Conservation (phyloP, 768 basidiomycete genomes). For the Termitomyces sp. region DNA sequence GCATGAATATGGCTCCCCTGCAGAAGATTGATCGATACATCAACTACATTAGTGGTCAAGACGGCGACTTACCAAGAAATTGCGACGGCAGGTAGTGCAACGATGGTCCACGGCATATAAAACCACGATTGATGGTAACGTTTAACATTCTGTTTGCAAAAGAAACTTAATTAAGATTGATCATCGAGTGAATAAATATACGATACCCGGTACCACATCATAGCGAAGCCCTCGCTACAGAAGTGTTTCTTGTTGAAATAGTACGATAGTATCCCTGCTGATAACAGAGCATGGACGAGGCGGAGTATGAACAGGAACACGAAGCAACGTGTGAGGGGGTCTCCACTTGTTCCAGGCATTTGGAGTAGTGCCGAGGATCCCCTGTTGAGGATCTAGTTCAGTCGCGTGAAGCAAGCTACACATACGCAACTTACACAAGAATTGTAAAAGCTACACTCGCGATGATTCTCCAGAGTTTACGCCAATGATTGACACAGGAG, state of each 20-base stretch:
- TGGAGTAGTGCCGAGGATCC: background rate
- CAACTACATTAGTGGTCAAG: background rate
- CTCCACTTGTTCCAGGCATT: background rate
- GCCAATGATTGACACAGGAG: background rate
- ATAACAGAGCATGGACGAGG: background rate
- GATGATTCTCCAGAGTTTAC: background rate
- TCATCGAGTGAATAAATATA: background rate
- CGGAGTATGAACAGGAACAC: background rate
- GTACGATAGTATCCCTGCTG: background rate
- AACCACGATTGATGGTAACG: background rate
- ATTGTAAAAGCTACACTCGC: background rate
- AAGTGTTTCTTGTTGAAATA: background rate
- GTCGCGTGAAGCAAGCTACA: no score
- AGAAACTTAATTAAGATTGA: background rate
- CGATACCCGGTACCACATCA: background rate
- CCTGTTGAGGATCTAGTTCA: background rate
- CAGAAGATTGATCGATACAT: background rate
- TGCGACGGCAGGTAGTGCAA: background rate
- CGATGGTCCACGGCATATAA: background rate
- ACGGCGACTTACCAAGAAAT: background rate
- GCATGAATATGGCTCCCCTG: background rate
- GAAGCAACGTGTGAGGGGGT: background rate
- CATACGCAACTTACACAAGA: no score
- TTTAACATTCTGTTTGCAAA: background rate
- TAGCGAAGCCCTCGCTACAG: background rate